Conservation (phyloP, 2,329 filamentous ascomycete genomes). For the Penicillium sp. region DNA sequence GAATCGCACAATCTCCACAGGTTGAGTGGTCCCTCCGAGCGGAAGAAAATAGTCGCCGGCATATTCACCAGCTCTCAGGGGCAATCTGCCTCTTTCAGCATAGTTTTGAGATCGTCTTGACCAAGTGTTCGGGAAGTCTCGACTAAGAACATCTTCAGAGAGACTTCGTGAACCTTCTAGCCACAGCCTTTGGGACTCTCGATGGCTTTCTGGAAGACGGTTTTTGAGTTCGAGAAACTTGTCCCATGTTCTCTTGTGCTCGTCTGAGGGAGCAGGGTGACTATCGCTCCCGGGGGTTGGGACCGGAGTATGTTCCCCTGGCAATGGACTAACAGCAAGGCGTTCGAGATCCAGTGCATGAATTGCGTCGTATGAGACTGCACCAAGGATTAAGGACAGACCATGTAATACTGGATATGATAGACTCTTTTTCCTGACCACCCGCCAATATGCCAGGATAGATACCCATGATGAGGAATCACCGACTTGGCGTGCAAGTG, state of each 20-base stretch:
- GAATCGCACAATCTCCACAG: conserved; percentile 52
- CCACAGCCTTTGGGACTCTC: conserved; percentile 50
- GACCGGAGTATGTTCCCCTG: conserved; percentile 42
- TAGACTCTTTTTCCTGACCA: conserved; percentile 44
- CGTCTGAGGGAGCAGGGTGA: conserved; percentile 40
- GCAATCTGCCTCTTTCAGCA: conserved; percentile 40
- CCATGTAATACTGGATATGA: conserved; percentile 48
- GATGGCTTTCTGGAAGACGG: conserved; percentile 46
- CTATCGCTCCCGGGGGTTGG: conserved; percentile 52
- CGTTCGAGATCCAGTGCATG: conserved; percentile 51
- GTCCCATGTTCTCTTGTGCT: conserved; percentile 41
- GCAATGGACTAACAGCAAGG: conserved; percentile 45
- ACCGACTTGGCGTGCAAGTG: conserved; percentile 40
- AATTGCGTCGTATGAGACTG: conserved; percentile 51
- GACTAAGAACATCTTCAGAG: conserved; percentile 44
- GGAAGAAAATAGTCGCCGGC: conserved; percentile 47
- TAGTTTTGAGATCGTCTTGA: conserved; percentile 43
- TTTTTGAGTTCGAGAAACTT: conserved; percentile 47
- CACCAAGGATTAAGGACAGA: conserved; percentile 51
- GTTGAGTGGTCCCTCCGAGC: conserved; percentile 46
- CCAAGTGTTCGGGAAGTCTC: conserved; percentile 52
- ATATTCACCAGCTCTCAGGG: conserved; percentile 40
- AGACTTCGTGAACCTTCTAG: conserved; percentile 47
- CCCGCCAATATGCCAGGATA: conserved; percentile 53
- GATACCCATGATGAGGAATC: conserved; percentile 51